Evolutionary conservation across 352 stramenopile species (phyloP), one percentile per base, ranked within the genome.

Genomic region (Globisporangium barbulae): DNA sequence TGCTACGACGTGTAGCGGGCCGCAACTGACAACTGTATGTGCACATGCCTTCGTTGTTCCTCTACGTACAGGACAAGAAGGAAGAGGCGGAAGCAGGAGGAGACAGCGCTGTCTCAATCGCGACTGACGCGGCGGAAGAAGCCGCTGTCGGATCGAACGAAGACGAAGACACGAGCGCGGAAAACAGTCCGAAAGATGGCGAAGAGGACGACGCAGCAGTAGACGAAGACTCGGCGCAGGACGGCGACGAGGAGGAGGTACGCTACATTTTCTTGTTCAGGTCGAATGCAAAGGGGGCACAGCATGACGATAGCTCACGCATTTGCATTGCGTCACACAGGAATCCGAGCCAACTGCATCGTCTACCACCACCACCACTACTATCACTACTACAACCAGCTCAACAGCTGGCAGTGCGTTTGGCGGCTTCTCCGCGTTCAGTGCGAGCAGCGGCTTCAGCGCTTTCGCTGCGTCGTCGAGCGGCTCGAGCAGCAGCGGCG

Each of bases 381-480:
- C 25, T 45, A 28, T 21, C 19, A 75, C 67, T 28, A 64, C 71
- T 0, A 79, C 74, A 39, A 76, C 61, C 2, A 65, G 15, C 30
- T 41, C 28, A 7, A 57, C 50, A 19, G 30, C 57, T 2, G 75
- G 75, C 41, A 83, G 75, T 39, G 75, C 69, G 21, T 85, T 81
- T 42, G 72, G 75, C 35, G 81, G 78, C 21, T 88, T 90, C 55
- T 68, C 65, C 21, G 76, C 71, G 9, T 88, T 88, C 48, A 79
- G 73, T 22, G 69, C 64, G n/a, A 78, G 76, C 22, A 79, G 78
- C 12, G 75, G 75, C 31, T 88, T 89, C 33, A 60, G 68, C 17
- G 74, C 73, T 1, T 88, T 88, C 52, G 73, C 76, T 25, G 53
- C 72, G 15, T 69, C 64, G 7, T 22, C 59, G n/a, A 67, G 71